Evolutionary conservation across 2,329 filamentous ascomycete genomes (phyloP).

Genomic region (Calcarisporium arbuscula): DNA sequence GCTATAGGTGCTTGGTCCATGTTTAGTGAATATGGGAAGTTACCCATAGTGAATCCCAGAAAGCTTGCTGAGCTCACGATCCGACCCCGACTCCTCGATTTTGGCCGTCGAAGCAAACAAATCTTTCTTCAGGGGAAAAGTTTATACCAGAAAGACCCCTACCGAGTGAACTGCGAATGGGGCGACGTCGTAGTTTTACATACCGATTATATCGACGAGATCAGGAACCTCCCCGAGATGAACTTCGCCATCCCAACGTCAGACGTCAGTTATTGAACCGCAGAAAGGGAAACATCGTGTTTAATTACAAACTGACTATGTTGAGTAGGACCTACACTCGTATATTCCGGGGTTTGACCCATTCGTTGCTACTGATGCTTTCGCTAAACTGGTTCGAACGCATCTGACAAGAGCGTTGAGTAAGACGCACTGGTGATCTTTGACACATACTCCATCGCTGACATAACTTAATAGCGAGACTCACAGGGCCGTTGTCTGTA

Average conservation of each 20-base stretch:
- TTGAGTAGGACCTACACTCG: constrained; percentile 3
- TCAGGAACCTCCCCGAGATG: constrained; percentile 2
- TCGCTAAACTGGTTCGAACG: constrained; percentile 2
- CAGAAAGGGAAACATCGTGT: neutral
- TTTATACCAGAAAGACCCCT: constrained; percentile 1
- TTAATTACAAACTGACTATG: neutral
- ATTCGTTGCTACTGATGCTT: constrained; percentile 1
- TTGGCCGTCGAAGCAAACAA: constrained; percentile 4
- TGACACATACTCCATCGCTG: neutral
- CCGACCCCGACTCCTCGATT: constrained; percentile 3
- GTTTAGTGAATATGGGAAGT: neutral
- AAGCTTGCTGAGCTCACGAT: constrained; percentile 2
- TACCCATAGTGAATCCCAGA: constrained; percentile 2
- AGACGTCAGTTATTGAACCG: constrained; percentile 1
- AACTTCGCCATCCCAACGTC: constrained; percentile 4
- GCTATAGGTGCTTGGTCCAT: neutral
- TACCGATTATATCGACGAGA: constrained; percentile 1
- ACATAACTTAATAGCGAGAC: neutral
- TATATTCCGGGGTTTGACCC: constrained; percentile 6
- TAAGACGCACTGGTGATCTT: neutral
- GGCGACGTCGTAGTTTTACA: constrained; percentile 4
- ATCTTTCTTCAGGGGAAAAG: constrained; percentile 2
- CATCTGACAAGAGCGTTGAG: constrained; percentile 6
- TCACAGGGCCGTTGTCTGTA: neutral
- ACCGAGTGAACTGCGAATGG: constrained; percentile 4